phyloP scores from a whole-genome alignment of 192 early-diverging fungal species.

The Coemansia sp. region DNA sequence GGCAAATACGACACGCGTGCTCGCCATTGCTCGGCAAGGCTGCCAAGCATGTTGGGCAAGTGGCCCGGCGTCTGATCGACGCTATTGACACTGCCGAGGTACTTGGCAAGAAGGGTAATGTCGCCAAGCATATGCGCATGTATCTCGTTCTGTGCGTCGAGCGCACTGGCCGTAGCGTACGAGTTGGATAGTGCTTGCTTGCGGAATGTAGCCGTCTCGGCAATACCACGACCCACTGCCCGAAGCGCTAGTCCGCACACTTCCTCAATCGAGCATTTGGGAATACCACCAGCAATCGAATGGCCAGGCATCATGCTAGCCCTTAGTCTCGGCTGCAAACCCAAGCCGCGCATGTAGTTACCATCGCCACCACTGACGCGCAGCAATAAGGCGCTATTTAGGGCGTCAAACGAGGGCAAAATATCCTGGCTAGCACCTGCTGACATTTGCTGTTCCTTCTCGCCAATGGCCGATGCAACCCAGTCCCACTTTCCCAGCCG shows the following conservation, averaged over 20 bases:
- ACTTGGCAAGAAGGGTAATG: slow-evolving; percentile 19
- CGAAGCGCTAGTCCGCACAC: slow-evolving; percentile 13
- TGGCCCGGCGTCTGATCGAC: not conserved
- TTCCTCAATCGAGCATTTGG: slow-evolving; percentile 8
- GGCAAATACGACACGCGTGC: slow-evolving; percentile 35
- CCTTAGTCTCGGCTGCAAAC: slow-evolving; percentile 8
- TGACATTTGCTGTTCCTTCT: not conserved
- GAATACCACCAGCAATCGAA: not conserved
- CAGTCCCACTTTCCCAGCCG: slow-evolving; percentile 51
- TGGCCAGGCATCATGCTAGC: not conserved
- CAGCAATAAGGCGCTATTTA: slow-evolving; percentile 30
- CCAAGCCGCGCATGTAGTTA: not conserved
- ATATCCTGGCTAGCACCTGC: not conserved
- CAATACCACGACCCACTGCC: slow-evolving; percentile 25
- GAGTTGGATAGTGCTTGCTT: not conserved
- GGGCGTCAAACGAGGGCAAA: slow-evolving; percentile 29
- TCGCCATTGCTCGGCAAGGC: slow-evolving; percentile 37
- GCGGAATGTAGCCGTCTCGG: slow-evolving; percentile 6
- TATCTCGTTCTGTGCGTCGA: slow-evolving; percentile 20
- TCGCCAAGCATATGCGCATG: slow-evolving; percentile 54
- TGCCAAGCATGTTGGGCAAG: slow-evolving; percentile 4
- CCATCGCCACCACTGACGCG: slow-evolving; percentile 7
- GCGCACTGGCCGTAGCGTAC: not conserved
- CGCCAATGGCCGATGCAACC: slow-evolving; percentile 14
- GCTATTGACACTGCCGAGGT: slow-evolving; percentile 6